Base-by-base conservation (phyloP, 2,329 filamentous ascomycete species). In the Fusarium oligoseptatum region DNA sequence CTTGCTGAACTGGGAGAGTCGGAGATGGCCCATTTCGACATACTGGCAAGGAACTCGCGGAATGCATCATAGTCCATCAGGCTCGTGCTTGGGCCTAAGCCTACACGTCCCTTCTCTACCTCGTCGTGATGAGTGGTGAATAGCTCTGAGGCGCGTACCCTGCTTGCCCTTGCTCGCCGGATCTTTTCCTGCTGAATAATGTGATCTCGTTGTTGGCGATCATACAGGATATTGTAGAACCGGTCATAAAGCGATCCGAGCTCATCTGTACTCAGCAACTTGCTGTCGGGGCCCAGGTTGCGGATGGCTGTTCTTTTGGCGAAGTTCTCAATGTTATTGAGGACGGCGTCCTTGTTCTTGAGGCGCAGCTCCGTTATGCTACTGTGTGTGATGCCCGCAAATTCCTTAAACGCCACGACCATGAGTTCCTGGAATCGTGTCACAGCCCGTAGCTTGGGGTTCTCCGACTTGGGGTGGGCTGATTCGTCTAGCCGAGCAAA, bases 391-490 rank as follows among this genome's bases (percentile, higher is more conserved):
- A 99, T 98, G 45, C 92, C 94, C 0, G 96, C 93, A 80, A 99
- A 99, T 80, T 99, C 97, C 78, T 98, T 98, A 85, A 99, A 99
- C 1, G 97, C 97, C 22, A 98, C 97, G 4, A 99, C 97, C 95
- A 99, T 98, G 67, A 99, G 90, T 82, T 98, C 97, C 80, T 99
- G 97, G 81, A 99, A 99, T 56, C 94, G 91, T 7, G 97, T 99
- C 64, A 99, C 97, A 0, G 95, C 95, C 63, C 96, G 91, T 62
- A 98, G 87, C 84, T 98, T 99, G 4, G 95, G 92, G 73, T 98
- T 99, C 81, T 98, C 95, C 0, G 95, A 98, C 80, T 93, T 95
- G 3, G 97, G 97, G 80, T 99, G 96, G 3, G 97, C 97, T 4
- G 95, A 98, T 84, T 98, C 96, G 81, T 98, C 96, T 10, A 99